phyloP scores from a whole-genome alignment of 176 grass and related monocot genomes.

The Dendrocalamus sinicus region DNA sequence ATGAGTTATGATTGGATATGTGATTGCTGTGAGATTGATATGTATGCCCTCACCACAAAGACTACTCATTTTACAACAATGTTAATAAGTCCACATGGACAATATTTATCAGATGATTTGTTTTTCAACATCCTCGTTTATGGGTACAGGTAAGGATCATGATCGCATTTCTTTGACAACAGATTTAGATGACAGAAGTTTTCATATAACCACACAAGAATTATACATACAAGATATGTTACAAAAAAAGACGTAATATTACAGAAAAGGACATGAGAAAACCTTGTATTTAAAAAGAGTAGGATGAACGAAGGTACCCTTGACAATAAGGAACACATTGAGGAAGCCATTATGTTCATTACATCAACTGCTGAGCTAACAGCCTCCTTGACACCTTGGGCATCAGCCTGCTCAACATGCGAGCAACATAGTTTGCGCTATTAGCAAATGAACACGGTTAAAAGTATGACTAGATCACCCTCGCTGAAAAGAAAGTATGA shows the following conservation, averaged over 20 bases:
- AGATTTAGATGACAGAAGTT: neutral
- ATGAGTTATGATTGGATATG: neutral
- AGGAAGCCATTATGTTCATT: slow-evolving; percentile 72
- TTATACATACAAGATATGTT: neutral
- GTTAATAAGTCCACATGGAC: neutral
- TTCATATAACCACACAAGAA: neutral
- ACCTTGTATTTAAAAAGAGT: neutral
- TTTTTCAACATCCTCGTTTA: neutral
- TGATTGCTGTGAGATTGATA: neutral
- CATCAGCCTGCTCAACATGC: slow-evolving; percentile 62
- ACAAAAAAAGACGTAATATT: neutral
- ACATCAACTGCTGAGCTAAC: slow-evolving; percentile 59
- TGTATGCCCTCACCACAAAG: neutral
- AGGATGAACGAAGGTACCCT: slow-evolving; percentile 52
- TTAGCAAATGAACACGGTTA: neutral
- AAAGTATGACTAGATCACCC: neutral
- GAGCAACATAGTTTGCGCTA: neutral
- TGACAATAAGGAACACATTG: slow-evolving; percentile 62
- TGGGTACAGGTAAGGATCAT: neutral
- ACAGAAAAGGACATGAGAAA: neutral
- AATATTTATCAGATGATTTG: neutral
- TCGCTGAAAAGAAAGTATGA: neutral
- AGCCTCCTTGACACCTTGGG: slow-evolving; percentile 68
- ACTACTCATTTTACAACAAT: neutral
- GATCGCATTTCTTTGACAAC: neutral